A percentile compares a stretch with the other conserved stretches of the same genome.
These are phyloP conservation scores for Solanum hybrid DNA, from an alignment of 305 asterid species.

Conservation along the genomic window DNA sequence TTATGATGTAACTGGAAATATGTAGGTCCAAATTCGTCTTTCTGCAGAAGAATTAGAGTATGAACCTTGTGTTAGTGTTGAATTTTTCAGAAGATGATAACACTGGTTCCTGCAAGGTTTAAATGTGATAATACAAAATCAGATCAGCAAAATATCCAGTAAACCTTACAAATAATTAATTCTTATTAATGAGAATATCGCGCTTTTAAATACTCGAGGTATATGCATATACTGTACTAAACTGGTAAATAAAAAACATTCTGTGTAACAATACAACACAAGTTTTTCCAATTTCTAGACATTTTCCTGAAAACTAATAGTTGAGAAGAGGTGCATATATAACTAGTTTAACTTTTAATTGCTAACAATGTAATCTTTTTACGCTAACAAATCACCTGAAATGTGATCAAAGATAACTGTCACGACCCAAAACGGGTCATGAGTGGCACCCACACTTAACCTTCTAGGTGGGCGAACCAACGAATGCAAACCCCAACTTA, in stretches of 20 bases:
- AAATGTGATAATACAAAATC: background rate
- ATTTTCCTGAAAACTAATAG: background rate
- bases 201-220: background rate
- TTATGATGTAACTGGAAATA: background rate
- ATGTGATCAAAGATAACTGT: background rate
- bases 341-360: background rate
- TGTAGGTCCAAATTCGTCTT: background rate
- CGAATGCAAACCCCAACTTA: too few species aligned
- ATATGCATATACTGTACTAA: background rate
- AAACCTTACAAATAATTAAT: background rate
- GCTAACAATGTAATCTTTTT: background rate
- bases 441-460: too few species aligned
- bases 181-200: background rate
- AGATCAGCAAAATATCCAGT: background rate
- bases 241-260: background rate
- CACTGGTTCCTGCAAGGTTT: constrained; percentile 38
- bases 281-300: background rate
- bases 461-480: too few species aligned
- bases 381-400: background rate
- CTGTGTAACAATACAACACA: background rate
- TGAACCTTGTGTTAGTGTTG: constrained; percentile 26
- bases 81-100: constrained; percentile 40
- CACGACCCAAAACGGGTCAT: too few species aligned
- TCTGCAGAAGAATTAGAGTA: constrained; percentile 21
- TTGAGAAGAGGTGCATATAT: background rate